Evolutionary conservation across 208 protist species (phyloP).

Genomic region (Trypanosomatidae sp.): DNA sequence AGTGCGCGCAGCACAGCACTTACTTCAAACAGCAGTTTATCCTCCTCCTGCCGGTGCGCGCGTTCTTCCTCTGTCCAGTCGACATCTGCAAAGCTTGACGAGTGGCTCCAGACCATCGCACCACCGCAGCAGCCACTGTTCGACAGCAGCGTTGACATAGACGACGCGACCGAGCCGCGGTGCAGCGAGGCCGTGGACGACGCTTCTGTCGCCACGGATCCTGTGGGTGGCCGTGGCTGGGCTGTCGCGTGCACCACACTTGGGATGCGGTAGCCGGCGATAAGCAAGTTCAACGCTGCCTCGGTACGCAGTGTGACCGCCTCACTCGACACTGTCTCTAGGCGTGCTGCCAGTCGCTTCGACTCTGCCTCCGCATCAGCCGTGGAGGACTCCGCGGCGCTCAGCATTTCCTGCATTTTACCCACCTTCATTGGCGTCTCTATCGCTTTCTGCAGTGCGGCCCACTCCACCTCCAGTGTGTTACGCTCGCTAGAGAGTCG

Average conservation of each 20-base stretch:
- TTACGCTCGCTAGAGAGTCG: conserved; percentile 47
- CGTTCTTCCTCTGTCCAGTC: conserved; percentile 9
- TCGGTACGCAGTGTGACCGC: conserved; percentile 24
- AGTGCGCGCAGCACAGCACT: conserved; percentile 46
- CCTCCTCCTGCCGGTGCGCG: conserved; percentile 6
- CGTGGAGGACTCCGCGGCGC: conserved; percentile 30
- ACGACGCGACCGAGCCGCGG: conserved; percentile 6
- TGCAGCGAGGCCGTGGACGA: conserved; percentile 3
- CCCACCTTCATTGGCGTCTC: conserved; percentile 30
- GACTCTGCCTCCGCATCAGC: conserved; percentile 9
- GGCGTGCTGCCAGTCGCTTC: conserved; percentile 12
- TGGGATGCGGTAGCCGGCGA: conserved; percentile 30
- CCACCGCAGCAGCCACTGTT: neutral
- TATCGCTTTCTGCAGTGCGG: conserved; percentile 38
- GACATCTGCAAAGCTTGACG: neutral
- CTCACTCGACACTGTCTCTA: conserved; percentile 17
- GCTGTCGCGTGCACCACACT: neutral
- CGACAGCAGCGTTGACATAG: neutral
- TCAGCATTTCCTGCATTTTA: conserved; percentile 31
- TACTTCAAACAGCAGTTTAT: conserved; percentile 28
- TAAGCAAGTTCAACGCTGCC: conserved; percentile 27
- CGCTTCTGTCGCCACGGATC: neutral
- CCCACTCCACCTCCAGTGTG: conserved; percentile 64
- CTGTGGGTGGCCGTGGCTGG: neutral
- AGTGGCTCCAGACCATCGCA: neutral